Evolutionary conservation across 2,329 filamentous ascomycete species (phyloP).

Genomic region (Mariannaea elegans): DNA sequence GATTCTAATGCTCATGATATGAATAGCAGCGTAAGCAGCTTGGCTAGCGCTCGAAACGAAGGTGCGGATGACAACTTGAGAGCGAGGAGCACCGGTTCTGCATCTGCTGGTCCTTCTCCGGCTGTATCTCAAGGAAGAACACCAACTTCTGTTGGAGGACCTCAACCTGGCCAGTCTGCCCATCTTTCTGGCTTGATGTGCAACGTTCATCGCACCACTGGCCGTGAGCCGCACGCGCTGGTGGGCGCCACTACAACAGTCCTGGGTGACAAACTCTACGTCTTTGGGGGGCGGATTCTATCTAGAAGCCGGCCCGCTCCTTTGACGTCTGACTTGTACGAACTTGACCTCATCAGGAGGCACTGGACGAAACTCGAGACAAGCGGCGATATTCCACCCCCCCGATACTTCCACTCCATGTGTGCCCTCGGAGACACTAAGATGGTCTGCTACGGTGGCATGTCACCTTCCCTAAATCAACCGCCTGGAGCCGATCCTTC

Average conservation of each 20-base stretch:
- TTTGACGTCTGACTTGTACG: conserved; percentile 90
- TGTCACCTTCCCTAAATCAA: conserved; percentile 79
- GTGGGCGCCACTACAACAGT: conserved; percentile 97
- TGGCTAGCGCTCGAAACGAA: conserved; percentile 55
- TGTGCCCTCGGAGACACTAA: conserved; percentile 94
- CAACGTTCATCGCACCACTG: conserved; percentile 85
- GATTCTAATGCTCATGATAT: conserved; percentile 48
- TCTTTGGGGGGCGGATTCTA: conserved; percentile 90
- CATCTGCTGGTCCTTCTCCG: conserved; percentile 67
- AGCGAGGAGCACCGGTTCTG: conserved; percentile 61
- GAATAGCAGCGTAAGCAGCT: conserved; percentile 58
- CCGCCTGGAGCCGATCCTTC: conserved; percentile 58
- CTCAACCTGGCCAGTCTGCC: conserved; percentile 56
- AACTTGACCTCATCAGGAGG: conserved; percentile 87
- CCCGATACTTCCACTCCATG: conserved; percentile 96
- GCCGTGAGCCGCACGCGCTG: conserved; percentile 87
- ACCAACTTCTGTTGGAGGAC: conserved; percentile 49
- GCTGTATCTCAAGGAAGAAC: conserved; percentile 51
- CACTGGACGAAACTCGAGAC: conserved; percentile 94
- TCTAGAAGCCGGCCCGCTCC: conserved; percentile 82
- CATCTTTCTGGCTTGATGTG: conserved; percentile 74
- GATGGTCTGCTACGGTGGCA: conserved; percentile 96
- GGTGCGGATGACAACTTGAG: conserved; percentile 58
- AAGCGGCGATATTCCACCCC: conserved; percentile 84
- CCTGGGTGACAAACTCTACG: conserved; percentile 93